Evolutionary conservation across 768 basidiomycete species (phyloP).

Genomic region (Auricularia auricula-judae): DNA sequence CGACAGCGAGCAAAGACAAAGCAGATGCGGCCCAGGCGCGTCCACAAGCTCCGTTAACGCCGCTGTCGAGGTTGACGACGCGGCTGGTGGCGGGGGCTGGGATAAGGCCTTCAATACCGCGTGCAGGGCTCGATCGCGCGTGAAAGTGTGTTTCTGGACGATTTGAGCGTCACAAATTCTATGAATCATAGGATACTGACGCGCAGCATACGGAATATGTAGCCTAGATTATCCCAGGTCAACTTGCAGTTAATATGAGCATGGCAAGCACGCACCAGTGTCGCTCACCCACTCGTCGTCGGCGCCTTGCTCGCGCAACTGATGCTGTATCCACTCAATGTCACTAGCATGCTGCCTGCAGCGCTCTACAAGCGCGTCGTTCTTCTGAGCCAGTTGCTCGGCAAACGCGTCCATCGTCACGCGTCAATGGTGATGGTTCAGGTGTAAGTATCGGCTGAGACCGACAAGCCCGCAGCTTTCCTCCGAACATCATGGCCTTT

Average conservation of each 20-base stretch:
- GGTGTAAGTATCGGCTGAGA: neutral
- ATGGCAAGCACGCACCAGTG: neutral
- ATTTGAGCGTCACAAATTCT: neutral
- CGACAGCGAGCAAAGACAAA: neutral
- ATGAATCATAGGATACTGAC: neutral
- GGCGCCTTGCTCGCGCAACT: neutral
- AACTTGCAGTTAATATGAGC: neutral
- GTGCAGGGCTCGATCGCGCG: constrained; percentile 49
- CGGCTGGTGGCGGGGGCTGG: constrained; percentile 31
- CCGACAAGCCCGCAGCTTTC: neutral
- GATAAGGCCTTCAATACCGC: constrained; percentile 41
- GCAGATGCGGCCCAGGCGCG: neutral
- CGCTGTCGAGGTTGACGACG: neutral
- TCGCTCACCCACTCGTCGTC: neutral
- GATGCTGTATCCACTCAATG: neutral
- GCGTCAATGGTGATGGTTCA: neutral
- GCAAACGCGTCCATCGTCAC: neutral
- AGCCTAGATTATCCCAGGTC: neutral
- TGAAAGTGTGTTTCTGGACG: constrained; percentile 55
- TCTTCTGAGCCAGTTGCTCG: neutral
- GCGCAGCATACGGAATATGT: neutral
- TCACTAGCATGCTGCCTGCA: neutral
- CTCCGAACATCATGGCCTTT: neutral
- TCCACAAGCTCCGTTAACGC: neutral
- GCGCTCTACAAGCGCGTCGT: neutral